A percentile compares a stretch with the other conserved stretches of the same genome.
phyloP scores from a whole-genome alignment of 164 flowering plant species.

The Protea cynaroides region DNA sequence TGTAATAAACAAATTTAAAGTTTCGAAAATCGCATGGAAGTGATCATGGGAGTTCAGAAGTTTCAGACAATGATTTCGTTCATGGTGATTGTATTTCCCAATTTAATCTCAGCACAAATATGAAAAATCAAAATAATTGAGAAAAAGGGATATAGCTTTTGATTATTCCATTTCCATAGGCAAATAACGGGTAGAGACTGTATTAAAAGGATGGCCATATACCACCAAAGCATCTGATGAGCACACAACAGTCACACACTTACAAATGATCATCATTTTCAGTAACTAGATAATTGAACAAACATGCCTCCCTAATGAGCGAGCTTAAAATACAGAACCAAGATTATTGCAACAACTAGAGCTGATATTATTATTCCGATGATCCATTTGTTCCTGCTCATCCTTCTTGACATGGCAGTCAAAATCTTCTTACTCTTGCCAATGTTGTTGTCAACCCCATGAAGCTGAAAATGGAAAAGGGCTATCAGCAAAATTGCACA shows the following conservation, averaged over 20 bases:
- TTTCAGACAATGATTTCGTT: too few relatives aligned
- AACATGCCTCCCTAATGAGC: neutral
- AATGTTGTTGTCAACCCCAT: constrained; percentile 64
- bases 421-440: constrained; percentile 53
- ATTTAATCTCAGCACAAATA: too few relatives aligned
- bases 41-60: too few relatives aligned
- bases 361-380: constrained; percentile 34
- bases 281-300: neutral
- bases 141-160: too few relatives aligned
- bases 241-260: neutral
- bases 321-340: constrained; percentile 62
- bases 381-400: constrained; percentile 55
- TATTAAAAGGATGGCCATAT: neutral
- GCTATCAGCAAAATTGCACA: too few relatives aligned
- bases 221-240: neutral
- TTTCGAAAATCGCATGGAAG: too few relatives aligned
- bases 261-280: neutral
- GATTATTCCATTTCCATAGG: too few relatives aligned
- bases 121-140: too few relatives aligned
- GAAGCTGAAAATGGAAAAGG: constrained; percentile 36
- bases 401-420: constrained; percentile 50
- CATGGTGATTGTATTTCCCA: too few relatives aligned
- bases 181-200: neutral
- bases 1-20: too few relatives aligned
- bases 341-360: constrained; percentile 35